A percentile compares a stretch with the other conserved stretches of the same genome.
These are phyloP conservation scores for Mallotus nudiflorus DNA, from an alignment of 345 rosid species.

Conservation along the genomic window DNA sequence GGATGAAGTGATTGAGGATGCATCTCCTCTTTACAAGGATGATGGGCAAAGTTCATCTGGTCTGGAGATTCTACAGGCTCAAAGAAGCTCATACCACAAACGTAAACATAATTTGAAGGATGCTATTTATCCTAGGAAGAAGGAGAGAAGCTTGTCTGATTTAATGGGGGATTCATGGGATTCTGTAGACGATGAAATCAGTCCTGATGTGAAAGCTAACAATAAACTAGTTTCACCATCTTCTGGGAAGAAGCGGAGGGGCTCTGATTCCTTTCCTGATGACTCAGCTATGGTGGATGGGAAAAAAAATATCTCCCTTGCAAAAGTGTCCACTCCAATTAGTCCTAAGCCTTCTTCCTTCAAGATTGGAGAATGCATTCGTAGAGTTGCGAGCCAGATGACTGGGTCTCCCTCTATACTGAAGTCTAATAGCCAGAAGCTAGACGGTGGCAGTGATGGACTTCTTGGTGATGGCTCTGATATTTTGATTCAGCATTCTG, in stretches of 20 bases:
- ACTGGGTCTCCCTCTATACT: conserved; percentile 66
- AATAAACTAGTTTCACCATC: conserved; percentile 37
- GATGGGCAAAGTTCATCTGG: conserved; percentile 25
- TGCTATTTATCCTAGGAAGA: conserved; percentile 42
- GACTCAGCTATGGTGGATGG: conserved; percentile 45
- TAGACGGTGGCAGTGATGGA: conserved; percentile 26
- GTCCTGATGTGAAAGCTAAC: conserved; percentile 40
- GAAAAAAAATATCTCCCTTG: conserved; percentile 60
- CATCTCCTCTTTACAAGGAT: conserved; percentile 19
- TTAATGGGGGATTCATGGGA: conserved; percentile 51
- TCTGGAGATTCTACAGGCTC: conserved; percentile 24
- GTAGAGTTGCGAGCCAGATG: conserved; percentile 92
- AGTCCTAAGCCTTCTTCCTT: conserved; percentile 71
- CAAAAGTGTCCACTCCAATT: conserved; percentile 47
- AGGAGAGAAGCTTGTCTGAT: conserved; percentile 51
- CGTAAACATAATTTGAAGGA: conserved; percentile 76
- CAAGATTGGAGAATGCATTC: conserved; percentile 88
- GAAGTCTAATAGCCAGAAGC: conserved; percentile 49
- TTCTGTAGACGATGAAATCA: conserved; percentile 46
- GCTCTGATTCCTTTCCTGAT: conserved; percentile 46
- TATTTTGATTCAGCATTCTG: conserved; percentile 30
- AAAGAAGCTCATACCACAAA: conserved; percentile 41
- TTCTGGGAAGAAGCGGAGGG: conserved; percentile 57
- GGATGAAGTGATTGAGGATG: conserved; percentile 20
- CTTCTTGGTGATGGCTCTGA: conserved; percentile 43